Percentiles rank a stretch among this genome's conserved stretches.
These are phyloP conservation scores for Crithidia expoeki DNA, from an alignment of 208 protist genomes.

Conservation along the genomic window DNA sequence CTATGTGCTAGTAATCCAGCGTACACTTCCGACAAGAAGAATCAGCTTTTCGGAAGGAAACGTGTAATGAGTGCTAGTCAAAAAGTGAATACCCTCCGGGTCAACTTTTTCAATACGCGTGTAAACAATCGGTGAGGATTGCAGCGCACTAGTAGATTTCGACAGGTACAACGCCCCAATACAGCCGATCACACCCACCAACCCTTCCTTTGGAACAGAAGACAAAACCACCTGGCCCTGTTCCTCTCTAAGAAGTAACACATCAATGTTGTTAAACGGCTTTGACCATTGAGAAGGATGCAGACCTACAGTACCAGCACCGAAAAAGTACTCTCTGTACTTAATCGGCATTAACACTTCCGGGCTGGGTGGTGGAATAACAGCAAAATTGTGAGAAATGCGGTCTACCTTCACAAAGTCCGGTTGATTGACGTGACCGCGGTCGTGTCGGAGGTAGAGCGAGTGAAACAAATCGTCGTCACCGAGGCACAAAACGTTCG, in stretches of 20 bases:
- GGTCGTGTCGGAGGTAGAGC: constrained; percentile 43
- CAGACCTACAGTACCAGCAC: constrained; percentile 58
- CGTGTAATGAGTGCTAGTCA: constrained; percentile 78
- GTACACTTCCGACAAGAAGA: constrained; percentile 70
- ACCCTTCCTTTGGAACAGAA: constrained; percentile 54
- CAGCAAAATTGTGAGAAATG: constrained; percentile 62
- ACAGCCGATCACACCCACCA: constrained; percentile 76
- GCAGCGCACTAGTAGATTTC: constrained; percentile 46
- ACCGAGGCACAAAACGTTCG: constrained; percentile 69
- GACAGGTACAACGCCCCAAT: constrained; percentile 68
- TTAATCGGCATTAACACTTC: constrained; percentile 46
- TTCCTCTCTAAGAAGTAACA: constrained; percentile 72
- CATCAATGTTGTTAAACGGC: constrained; percentile 61
- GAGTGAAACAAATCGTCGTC: constrained; percentile 82
- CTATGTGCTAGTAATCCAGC: constrained; percentile 74
- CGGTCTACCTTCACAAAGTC: constrained; percentile 56
- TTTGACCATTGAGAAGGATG: constrained; percentile 72
- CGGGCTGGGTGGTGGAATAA: constrained; percentile 21
- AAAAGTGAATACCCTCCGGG: constrained; percentile 65
- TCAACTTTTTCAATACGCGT: constrained; percentile 74
- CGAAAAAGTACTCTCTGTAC: constrained; percentile 78
- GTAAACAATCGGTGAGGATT: constrained; percentile 59
- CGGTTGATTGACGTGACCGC: constrained; percentile 18
- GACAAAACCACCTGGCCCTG: constrained; percentile 54
- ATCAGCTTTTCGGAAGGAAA: constrained; percentile 73